Base-by-base conservation (phyloP, 2,329 filamentous ascomycete genomes). In the Phyllosticta citribraziliensis region DNA sequence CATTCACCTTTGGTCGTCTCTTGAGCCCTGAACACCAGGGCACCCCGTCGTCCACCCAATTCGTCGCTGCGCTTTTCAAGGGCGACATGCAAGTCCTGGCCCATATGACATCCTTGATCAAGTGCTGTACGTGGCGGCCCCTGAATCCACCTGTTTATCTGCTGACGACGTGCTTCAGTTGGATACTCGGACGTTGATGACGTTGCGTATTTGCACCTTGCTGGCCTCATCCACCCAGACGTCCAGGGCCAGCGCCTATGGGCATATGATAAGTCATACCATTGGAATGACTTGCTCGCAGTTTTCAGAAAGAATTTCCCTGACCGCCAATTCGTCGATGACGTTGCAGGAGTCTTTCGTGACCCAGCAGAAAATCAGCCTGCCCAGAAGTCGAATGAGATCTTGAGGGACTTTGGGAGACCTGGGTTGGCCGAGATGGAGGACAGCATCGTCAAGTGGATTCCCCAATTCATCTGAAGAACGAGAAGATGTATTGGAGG, bases 341-440 rank as follows among this genome's bases (percentile, higher is more conserved):
- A 58, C 12, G 17, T 52, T 1, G n/a, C 47, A 14, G 56, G 70
- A 1, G 11, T 58, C 14, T n/a, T 5, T 5, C 50, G 62, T 11
- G 66, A 67, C 56, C 12, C 63, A 30, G 65, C 58, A 10, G 63
- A 27, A 19, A 54, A 56, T 11, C 33, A 55, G 12, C 61, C 47
- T 1, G 53, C 56, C 25, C 51, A 58, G 11, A 58, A 25, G 57
- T 58, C 59, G 27, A 56, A 52, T 22, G 30, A 47, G n/a, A 55
- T 59, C 12, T 33, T 66, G 63, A 65, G 60, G 54, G 58, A 60
- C 5, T 27, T 66, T 52, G 64, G 63, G 0, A 35, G 51, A 22
- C 17, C 60, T 6, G 66, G 62, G 9, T 65, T 63, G 64, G 60
- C 61, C 47, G n/a, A 35, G 1, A 63, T 64, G 56, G 63, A 64